These are phyloP conservation scores for Podaxis sp. DNA, from an alignment of 768 basidiomycete species.

Conservation along the genomic window DNA sequence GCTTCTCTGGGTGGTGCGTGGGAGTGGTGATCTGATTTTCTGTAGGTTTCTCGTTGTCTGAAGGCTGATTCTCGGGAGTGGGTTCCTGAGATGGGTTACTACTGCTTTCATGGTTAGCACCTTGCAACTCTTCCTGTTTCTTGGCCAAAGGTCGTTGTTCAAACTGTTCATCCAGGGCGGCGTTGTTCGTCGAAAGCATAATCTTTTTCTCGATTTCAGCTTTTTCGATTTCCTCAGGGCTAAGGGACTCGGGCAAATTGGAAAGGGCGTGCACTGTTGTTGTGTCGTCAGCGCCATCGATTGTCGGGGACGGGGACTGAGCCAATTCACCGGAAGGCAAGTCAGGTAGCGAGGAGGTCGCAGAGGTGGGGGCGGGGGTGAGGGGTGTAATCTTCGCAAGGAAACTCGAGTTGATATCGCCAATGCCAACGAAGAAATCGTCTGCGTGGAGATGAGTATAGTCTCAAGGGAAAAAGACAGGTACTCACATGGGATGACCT, in stretches of 20 bases:
- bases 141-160: constrained; percentile 85
- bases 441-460: constrained; percentile 45
- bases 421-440: constrained; percentile 97
- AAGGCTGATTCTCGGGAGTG: not conserved
- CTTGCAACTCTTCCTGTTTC: constrained; percentile 75
- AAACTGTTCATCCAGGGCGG: constrained; percentile 78
- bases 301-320: not conserved
- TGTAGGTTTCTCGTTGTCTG: constrained; percentile 14
- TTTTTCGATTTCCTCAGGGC: constrained; percentile 38
- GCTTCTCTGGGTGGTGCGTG: constrained; percentile 37
- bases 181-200: constrained; percentile 58
- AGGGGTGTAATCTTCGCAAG: constrained; percentile 73
- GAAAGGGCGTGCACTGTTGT: constrained; percentile 13
- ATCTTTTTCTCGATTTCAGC: constrained; percentile 45
- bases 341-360: constrained; percentile 17
- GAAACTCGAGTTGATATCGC: constrained; percentile 96
- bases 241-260: constrained; percentile 19
- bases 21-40: constrained; percentile 14
- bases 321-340: constrained; percentile 8
- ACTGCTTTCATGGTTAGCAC: constrained; percentile 27
- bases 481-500: constrained; percentile 89
- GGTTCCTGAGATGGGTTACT: not conserved
- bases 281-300: constrained; percentile 1
- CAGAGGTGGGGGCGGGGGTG: constrained; percentile 29
- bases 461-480: not conserved